A percentile compares a stretch with the other conserved stretches of the same genome.
These are phyloP conservation scores for Kuraishia piskuri DNA, from an alignment of 805 yeast genomes.

Conservation along the genomic window DNA sequence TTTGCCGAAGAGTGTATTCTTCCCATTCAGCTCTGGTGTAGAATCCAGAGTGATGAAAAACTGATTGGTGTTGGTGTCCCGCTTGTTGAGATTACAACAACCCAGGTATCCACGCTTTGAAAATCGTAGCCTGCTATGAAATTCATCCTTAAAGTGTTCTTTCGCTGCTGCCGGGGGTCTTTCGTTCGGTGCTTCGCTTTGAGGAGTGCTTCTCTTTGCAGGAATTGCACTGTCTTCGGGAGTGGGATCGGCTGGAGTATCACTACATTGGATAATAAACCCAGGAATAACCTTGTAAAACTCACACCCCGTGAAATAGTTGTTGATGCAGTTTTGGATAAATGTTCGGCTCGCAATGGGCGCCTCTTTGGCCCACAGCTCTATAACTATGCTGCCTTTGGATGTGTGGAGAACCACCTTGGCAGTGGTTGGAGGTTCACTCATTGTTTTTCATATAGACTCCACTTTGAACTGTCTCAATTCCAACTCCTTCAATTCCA, in stretches of 20 bases:
- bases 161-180: constrained; percentile 6
- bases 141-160: constrained; percentile 29
- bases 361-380: constrained; percentile 62
- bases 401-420: constrained; percentile 47
- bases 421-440: constrained; percentile 51
- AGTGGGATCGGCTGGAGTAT: neutral
- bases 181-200: neutral
- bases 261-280: constrained; percentile 7
- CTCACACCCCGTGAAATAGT: constrained; percentile 28
- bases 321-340: constrained; percentile 37
- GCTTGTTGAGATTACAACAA: constrained; percentile 27
- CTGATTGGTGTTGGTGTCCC: constrained; percentile 25
- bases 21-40: constrained; percentile 32
- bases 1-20: constrained; percentile 46
- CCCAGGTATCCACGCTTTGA: constrained; percentile 48
- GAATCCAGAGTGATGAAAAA: constrained; percentile 43
- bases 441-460: no score
- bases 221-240: neutral
- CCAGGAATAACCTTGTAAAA: constrained; percentile 32
- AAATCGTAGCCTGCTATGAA: constrained; percentile 42
- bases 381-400: constrained; percentile 52
- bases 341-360: constrained; percentile 42
- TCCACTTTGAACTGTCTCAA: no score
- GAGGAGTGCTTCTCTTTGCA: neutral
- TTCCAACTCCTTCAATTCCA: no score